phyloP scores from a whole-genome alignment of 768 basidiomycete genomes.

The Boletus vermiculosoides region DNA sequence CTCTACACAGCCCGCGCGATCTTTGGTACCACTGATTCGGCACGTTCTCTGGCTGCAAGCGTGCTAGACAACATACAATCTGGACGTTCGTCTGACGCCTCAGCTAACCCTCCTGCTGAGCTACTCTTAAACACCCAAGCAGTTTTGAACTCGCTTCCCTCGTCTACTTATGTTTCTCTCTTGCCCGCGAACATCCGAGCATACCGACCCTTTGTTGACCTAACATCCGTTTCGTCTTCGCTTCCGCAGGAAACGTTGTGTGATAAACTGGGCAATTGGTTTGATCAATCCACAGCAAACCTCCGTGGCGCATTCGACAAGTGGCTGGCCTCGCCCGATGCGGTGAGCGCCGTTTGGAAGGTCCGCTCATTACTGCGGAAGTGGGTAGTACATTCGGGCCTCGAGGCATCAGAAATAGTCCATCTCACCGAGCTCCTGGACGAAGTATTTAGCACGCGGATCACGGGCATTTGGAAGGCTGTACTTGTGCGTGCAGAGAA shows the following conservation, averaged over 20 bases:
- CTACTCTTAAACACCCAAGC: slow-evolving; percentile 64
- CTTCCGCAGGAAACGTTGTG: slow-evolving; percentile 44
- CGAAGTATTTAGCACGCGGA: slow-evolving; percentile 50
- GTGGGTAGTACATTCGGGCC: slow-evolving; percentile 43
- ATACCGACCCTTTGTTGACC: slow-evolving; percentile 86
- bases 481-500: slow-evolving; percentile 43
- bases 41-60: slow-evolving; percentile 49
- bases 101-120: slow-evolving; percentile 43
- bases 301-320: slow-evolving; percentile 45
- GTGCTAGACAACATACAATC: slow-evolving; percentile 65
- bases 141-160: slow-evolving; percentile 71
- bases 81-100: slow-evolving; percentile 35
- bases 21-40: slow-evolving; percentile 43
- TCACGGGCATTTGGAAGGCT: slow-evolving; percentile 57
- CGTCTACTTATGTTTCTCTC: slow-evolving; percentile 77
- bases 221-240: slow-evolving; percentile 55
- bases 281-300: slow-evolving; percentile 47
- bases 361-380: slow-evolving; percentile 52
- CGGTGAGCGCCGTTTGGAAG: slow-evolving; percentile 68
- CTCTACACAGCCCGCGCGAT: slow-evolving; percentile 54
- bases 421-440: slow-evolving; percentile 50
- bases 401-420: slow-evolving; percentile 48
- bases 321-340: slow-evolving; percentile 63
- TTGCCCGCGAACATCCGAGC: slow-evolving; percentile 67
- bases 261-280: slow-evolving; percentile 61